Base-by-base conservation (phyloP, 148 eudicot species). In the Fagopyrum tataricum region DNA sequence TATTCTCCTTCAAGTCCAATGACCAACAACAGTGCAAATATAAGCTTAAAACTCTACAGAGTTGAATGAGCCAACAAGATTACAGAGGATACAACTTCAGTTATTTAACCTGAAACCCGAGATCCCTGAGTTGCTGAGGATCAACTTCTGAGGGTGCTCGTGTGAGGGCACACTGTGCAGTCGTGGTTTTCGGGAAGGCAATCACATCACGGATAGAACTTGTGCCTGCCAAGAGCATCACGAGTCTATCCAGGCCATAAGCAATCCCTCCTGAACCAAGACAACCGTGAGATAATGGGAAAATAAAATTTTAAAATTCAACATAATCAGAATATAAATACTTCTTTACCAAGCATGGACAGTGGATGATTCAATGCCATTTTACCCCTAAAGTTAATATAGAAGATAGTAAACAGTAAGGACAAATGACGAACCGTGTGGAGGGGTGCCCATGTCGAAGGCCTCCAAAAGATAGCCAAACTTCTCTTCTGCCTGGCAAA, bases 391-490 rank as follows among this genome's bases (percentile, higher is more conserved):
- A 64, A 20, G 0, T 55, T 55, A 55, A 64, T 3, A 14, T 31
- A 64, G 43, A 64, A 64, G 69, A 62, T 14, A 31, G 9, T 17
- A 23, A 37, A 18, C 20, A 10, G 23, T 41, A 20, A 14, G 69
- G 51, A 58, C 23, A 64, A 67, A 23, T 13, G 21, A 18, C 71
- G 61, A 80, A 95, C 98, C 98, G 70, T 95, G 98, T n/a, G 98
- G 98, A 81, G 98, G 98, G 78, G 98, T 96, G 78, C 98, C 98
- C 90, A 95, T 83, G 84, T 95, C 98, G 68, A 95, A 79, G 71
- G 98, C 97, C 87, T 95, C 98, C 78, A 95, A 80, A 74, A 95
- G 98, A 81, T 91, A 95, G 20, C 97, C 98, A 69, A 95, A 95
- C 78, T 95, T 91, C 20, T 88, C 93, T 85, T 91, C 93, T 23